phyloP scores from a whole-genome alignment of 2,329 filamentous ascomycete species.

The Fusarium zealandicum region DNA sequence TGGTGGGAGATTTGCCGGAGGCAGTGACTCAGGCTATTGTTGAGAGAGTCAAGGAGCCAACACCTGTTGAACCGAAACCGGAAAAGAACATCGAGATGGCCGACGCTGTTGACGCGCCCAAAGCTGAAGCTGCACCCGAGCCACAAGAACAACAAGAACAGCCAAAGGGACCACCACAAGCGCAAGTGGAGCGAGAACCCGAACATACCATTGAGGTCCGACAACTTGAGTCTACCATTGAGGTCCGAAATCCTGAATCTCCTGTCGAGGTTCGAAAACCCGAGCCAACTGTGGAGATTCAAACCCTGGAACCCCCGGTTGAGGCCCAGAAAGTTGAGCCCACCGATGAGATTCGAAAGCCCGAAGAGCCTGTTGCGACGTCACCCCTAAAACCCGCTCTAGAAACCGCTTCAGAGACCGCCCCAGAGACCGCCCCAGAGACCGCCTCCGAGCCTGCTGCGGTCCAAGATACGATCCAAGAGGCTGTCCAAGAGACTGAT shows the following conservation, averaged over 20 bases:
- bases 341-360: not conserved
- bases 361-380: conserved; percentile 3
- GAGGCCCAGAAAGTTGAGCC: too few species aligned
- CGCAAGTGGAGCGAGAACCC: not conserved
- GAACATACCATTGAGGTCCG: not conserved
- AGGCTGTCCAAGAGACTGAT: not conserved
- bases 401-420: conserved; percentile 1
- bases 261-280: not conserved
- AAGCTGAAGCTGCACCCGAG: not conserved
- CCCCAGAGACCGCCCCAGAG: too few species aligned
- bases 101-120: conserved; percentile 25
- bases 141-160: too few species aligned
- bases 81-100: conserved; percentile 31
- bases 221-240: not conserved
- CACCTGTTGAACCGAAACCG: conserved; percentile 2
- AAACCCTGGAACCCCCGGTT: not conserved
- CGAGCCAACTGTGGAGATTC: not conserved
- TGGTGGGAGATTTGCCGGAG: conserved; percentile 53
- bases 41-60: conserved; percentile 7
- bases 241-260: not conserved
- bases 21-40: conserved; percentile 13
- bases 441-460: too few species aligned
- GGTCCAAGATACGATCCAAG: not conserved
- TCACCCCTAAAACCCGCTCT: not conserved
- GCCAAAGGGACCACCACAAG: conserved; percentile 2